Evolutionary conservation across 2,329 filamentous ascomycete species (phyloP), one percentile per base, ranked within the genome.

Genomic region (Cucurbitaria berberidis): DNA sequence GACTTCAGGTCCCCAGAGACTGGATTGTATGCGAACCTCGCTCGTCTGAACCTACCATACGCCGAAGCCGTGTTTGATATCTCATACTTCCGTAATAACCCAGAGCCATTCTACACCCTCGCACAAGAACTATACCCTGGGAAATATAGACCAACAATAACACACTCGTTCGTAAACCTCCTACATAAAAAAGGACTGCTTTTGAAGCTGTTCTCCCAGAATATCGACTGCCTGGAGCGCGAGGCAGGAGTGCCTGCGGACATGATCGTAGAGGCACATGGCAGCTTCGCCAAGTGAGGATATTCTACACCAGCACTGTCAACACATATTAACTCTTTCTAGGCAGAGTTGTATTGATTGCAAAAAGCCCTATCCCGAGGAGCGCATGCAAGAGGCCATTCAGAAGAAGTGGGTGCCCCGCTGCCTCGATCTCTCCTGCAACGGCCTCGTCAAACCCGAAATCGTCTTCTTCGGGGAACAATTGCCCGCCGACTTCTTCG

Each of bases 1-100:
- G 95, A 99, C 77, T 99, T 98, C 74, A 85, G 95, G 60, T 96
- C 92, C 1, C 93, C 93, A 57, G 89, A 91, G 52, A 98, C 93
- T 0, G 95, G 95, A 3, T 84, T 99, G 10, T 99, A 99, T 75
- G 88, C 91, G 66, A 98, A 98, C 69, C 86, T 99, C 26, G 89
- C 89, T 19, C 85, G 89, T 46, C 84, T 98, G 27, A 86, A 96
- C 55, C 83, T 99, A 0, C 93, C 93, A 0, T 88, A 93, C 67
- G 89, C 93, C 19, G 92, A 98, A 77, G 93, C 91, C 29, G 91
- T 98, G 39, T 98, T 99, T 76, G 92, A 96, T 69, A 93, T 99
- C 60, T 81, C 81, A 53, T 99, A 90, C 80, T 99, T 99, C 78
- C 84, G 88, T 57, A 70, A 87, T 38, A 89, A 96, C 60, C 95